These are phyloP conservation scores for Suillus subalutaceus DNA, from an alignment of 768 basidiomycete species.

Conservation along the genomic window DNA sequence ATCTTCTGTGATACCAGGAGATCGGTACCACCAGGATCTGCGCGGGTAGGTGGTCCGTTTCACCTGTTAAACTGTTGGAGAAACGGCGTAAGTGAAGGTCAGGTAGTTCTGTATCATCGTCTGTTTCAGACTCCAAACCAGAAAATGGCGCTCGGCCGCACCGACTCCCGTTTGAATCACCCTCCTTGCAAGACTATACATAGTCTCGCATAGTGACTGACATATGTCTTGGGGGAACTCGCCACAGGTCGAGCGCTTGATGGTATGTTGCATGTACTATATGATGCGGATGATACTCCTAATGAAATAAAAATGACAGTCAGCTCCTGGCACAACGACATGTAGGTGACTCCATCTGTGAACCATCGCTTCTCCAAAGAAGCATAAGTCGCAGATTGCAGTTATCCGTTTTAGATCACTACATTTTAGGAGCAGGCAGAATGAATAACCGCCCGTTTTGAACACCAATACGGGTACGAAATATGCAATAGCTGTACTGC, in stretches of 20 bases:
- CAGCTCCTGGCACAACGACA: not conserved
- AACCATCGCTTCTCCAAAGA: conserved; percentile 4
- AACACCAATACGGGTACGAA: not conserved
- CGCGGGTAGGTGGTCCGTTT: not conserved
- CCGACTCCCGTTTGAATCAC: not conserved
- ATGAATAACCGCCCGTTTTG: conserved; percentile 6
- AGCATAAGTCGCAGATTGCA: not conserved
- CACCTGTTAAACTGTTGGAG: not conserved
- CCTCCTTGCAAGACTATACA: not conserved
- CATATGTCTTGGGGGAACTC: not conserved
- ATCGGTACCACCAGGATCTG: not conserved
- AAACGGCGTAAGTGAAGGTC: not conserved
- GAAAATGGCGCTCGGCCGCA: not conserved
- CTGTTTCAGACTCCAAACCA: not conserved
- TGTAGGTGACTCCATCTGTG: not conserved
- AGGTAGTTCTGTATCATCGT: not conserved
- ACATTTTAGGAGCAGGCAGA: conserved; percentile 11
- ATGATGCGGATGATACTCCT: not conserved
- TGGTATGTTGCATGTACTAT: not conserved
- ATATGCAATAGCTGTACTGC: conserved; percentile 4
- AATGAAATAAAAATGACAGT: not conserved
- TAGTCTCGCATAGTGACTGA: not conserved
- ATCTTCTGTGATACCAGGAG: not conserved
- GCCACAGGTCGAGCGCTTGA: not conserved
- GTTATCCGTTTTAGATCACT: not conserved